phyloP scores from a whole-genome alignment of 345 rosid genomes.

The Linum trigynum region DNA sequence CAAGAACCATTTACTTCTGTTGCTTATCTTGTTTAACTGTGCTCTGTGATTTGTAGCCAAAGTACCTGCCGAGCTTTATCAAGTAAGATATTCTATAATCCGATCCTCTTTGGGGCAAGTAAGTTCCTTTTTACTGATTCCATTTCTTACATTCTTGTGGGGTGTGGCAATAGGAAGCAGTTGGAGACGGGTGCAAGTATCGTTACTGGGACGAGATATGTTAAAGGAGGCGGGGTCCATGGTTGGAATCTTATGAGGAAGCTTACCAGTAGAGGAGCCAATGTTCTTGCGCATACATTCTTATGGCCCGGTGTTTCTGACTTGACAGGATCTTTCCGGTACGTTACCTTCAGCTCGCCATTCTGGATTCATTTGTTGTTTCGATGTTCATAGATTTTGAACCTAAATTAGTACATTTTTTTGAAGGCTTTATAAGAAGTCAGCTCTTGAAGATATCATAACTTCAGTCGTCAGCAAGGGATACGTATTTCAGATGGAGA shows the following conservation, averaged over 20 bases:
- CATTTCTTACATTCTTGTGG: too few relatives aligned
- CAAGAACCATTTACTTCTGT: background rate
- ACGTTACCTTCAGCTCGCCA: too few relatives aligned
- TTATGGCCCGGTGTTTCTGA: constrained; percentile 98
- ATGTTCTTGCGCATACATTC: constrained; percentile 90
- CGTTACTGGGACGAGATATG: constrained; percentile 89
- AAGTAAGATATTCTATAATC: constrained; percentile 60
- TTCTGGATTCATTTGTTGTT: background rate
- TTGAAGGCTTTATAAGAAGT: constrained; percentile 70
- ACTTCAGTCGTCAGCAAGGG: constrained; percentile 84
- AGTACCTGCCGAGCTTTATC: constrained; percentile 88
- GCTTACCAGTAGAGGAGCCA: constrained; percentile 96
- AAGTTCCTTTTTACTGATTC: too few relatives aligned
- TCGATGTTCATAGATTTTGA: constrained; percentile 1
- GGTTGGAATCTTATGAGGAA: constrained; percentile 99
- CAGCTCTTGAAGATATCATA: constrained; percentile 75
- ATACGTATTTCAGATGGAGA: constrained; percentile 98
- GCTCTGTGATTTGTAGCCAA: constrained; percentile 57
- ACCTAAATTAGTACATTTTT: constrained; percentile 8
- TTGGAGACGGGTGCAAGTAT: constrained; percentile 80
- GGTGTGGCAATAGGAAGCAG: constrained; percentile 55
- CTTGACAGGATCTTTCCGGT: constrained; percentile 95
- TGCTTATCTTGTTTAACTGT: background rate
- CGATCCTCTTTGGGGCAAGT: too few relatives aligned
- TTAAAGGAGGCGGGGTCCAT: constrained; percentile 83